Conservation (phyloP, 805 yeast species). For the Saturnispora sekii region DNA sequence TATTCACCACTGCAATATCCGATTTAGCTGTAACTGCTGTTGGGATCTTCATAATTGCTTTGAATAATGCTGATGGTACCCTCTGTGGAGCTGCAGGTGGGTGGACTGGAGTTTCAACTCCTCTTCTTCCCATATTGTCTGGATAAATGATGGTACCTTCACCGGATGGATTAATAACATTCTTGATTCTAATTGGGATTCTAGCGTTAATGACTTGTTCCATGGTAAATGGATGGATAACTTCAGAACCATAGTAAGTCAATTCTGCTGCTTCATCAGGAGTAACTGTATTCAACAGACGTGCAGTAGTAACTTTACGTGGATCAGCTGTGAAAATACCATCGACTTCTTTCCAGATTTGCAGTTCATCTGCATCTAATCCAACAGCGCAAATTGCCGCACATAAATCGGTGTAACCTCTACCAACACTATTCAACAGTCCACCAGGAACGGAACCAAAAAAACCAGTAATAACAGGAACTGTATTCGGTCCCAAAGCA, state of each 20-base stretch:
- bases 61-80: conserved; percentile 31
- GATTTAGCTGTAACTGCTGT: conserved; percentile 96
- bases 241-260: conserved; percentile 96
- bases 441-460: conserved; percentile 98
- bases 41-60: conserved; percentile 48
- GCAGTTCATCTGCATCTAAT: conserved; percentile 81
- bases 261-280: conserved; percentile 99
- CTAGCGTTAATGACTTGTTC: conserved; percentile 95
- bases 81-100: conserved; percentile 73
- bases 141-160: conserved; percentile 92
- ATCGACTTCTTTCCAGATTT: conserved; percentile 98
- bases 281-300: conserved; percentile 77
- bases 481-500: conserved; percentile 31
- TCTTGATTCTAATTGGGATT: conserved; percentile 93
- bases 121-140: conserved; percentile 73
- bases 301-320: conserved; percentile 83
- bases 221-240: conserved; percentile 98
- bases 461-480: conserved; percentile 93
- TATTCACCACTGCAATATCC: conserved; percentile 83
- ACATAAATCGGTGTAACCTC: conserved; percentile 96
- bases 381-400: conserved; percentile 97
- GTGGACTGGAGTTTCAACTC: conserved; percentile 89
- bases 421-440: conserved; percentile 80
- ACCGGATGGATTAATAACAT: conserved; percentile 90
- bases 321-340: conserved; percentile 99